Percentiles rank a stretch among this genome's conserved stretches.
phyloP scores from a whole-genome alignment of 139 green algal genomes.

The Eudorina sp. region DNA sequence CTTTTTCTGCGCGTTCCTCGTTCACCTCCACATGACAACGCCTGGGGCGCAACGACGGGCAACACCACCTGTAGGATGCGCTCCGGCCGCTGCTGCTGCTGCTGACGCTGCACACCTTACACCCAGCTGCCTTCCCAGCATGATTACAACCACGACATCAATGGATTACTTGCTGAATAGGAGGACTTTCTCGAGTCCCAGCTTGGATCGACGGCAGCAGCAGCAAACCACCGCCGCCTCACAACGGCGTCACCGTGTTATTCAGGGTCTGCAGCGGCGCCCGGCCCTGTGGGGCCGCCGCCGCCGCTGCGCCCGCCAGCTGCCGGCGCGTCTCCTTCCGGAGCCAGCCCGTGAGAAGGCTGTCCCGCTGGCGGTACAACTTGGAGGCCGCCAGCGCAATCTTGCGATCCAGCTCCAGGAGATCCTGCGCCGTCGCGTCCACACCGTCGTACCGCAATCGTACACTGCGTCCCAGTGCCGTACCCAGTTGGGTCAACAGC shows the following conservation, averaged over 20 bases:
- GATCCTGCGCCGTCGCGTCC: conserved; percentile 8
- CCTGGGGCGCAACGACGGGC: no score
- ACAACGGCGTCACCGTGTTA: not conserved
- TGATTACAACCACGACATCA: no score
- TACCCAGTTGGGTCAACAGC: conserved; percentile 33
- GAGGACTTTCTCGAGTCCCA: no score
- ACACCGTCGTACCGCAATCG: conserved; percentile 31
- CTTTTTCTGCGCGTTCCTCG: no score
- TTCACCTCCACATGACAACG: no score
- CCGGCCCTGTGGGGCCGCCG: not conserved
- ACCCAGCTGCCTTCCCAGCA: no score
- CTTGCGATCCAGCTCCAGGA: conserved; percentile 43
- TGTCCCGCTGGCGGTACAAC: conserved; percentile 35
- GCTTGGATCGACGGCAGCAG: no score
- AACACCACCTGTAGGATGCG: no score
- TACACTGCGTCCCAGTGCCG: conserved; percentile 15
- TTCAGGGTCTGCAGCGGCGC: not conserved
- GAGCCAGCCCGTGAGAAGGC: conserved; percentile 16
- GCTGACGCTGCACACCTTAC: no score
- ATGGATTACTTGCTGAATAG: no score
- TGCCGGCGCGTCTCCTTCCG: conserved; percentile 19
- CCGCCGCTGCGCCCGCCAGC: conserved; percentile 1
- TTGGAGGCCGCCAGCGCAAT: conserved; percentile 31
- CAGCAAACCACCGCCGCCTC: no score
- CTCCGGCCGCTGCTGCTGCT: no score